Percentiles rank a stretch among this genome's conserved stretches.
phyloP scores from a whole-genome alignment of 306 rosid species.

The Cucumis cinereus region DNA sequence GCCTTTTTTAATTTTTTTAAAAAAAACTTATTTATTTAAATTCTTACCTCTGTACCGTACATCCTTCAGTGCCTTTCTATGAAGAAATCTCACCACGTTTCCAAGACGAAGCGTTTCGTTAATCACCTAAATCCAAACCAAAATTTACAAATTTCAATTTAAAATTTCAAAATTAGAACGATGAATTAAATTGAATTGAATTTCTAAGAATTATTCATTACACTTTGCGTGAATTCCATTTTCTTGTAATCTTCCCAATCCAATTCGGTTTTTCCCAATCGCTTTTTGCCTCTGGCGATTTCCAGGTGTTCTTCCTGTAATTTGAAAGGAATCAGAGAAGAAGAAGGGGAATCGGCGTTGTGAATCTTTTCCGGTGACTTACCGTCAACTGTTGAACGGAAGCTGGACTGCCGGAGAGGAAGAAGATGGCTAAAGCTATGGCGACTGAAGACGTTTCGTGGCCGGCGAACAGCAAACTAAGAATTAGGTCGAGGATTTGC shows the following conservation, averaged over 20 bases:
- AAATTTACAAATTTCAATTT: neutral
- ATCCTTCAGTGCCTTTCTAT: slow-evolving; percentile 81
- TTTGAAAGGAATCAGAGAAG: neutral
- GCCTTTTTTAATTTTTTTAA: neutral
- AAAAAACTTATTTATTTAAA: neutral
- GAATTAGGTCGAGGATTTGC: slow-evolving; percentile 81
- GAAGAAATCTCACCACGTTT: slow-evolving; percentile 92
- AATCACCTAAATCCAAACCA: slow-evolving; percentile 48
- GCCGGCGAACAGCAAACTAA: slow-evolving; percentile 90
- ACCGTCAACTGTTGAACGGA: slow-evolving; percentile 67
- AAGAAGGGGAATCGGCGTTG: neutral
- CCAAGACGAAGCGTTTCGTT: slow-evolving; percentile 90
- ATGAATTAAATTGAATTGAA: neutral
- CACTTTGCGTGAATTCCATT: slow-evolving; percentile 96
- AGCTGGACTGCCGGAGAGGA: slow-evolving; percentile 56
- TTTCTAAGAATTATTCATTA: slow-evolving; percentile 21
- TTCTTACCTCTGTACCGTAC: slow-evolving; percentile 71
- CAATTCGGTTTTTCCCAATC: slow-evolving; percentile 57
- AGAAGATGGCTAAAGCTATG: slow-evolving; percentile 72
- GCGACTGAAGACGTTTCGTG: slow-evolving; percentile 95
- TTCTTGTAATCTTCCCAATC: slow-evolving; percentile 86
- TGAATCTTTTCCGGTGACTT: neutral
- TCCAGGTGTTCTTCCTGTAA: slow-evolving; percentile 66
- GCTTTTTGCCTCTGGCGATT: slow-evolving; percentile 49
- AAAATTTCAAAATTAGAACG: neutral